Evolutionary conservation across 2,329 filamentous ascomycete species (phyloP).

Genomic region (Ilyonectria sp.): DNA sequence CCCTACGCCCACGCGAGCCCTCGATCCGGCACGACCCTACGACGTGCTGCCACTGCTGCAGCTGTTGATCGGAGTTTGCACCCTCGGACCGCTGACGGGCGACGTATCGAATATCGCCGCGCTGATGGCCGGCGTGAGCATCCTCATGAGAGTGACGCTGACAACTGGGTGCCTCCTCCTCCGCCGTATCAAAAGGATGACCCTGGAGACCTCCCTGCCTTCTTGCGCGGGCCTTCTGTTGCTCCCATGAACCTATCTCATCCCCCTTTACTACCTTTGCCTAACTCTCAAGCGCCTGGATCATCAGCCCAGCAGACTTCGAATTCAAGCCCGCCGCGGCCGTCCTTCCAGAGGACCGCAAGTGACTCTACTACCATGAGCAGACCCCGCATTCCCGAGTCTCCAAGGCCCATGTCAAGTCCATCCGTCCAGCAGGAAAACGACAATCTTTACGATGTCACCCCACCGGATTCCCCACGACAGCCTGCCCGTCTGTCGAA

Average conservation of each 20-base stretch:
- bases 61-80: slow-evolving; percentile 80
- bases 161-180: slow-evolving; percentile 90
- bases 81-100: slow-evolving; percentile 67
- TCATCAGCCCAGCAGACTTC: slow-evolving; percentile 16
- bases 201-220: slow-evolving; percentile 69
- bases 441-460: slow-evolving; percentile 64
- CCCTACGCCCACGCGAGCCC: slow-evolving; percentile 82
- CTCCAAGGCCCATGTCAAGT: slow-evolving; percentile 51
- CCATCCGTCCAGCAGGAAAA: slow-evolving; percentile 47
- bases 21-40: slow-evolving; percentile 78
- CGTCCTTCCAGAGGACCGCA: slow-evolving; percentile 52
- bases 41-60: slow-evolving; percentile 82
- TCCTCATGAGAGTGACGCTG: slow-evolving; percentile 88
- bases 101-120: slow-evolving; percentile 74
- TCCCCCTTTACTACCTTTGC: slow-evolving; percentile 41
- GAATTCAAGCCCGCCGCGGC: slow-evolving; percentile 31
- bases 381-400: slow-evolving; percentile 44
- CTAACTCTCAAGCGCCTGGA: slow-evolving; percentile 16
- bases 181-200: slow-evolving; percentile 83
- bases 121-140: slow-evolving; percentile 80
- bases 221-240: slow-evolving; percentile 66
- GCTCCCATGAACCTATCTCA: slow-evolving; percentile 51
- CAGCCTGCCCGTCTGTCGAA: slow-evolving; percentile 24
- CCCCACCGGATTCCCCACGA: slow-evolving; percentile 61
- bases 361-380: slow-evolving; percentile 55